Evolutionary conservation across 2,329 filamentous ascomycete genomes (phyloP).

Genomic region (Fusarium pseudoanthophilum): DNA sequence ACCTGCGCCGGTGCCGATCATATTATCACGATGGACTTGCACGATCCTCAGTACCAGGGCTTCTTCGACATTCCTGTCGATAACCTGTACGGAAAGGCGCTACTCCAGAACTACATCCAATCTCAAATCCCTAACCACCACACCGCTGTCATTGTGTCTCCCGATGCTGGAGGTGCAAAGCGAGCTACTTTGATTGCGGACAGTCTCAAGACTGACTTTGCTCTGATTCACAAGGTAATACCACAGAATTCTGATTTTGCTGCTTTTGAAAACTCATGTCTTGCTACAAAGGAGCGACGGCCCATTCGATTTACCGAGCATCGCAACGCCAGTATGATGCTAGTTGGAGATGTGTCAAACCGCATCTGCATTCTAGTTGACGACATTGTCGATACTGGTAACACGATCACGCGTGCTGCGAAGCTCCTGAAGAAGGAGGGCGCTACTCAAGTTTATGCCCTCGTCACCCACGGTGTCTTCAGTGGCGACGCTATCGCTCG

Average conservation of each 20-base stretch:
- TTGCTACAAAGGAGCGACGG: slow-evolving; percentile 75
- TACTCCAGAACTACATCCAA: slow-evolving; percentile 77
- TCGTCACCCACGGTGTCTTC: slow-evolving; percentile 94
- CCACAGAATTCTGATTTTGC: slow-evolving; percentile 34
- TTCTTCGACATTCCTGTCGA: slow-evolving; percentile 99
- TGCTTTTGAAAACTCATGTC: slow-evolving; percentile 50
- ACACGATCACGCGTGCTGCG: slow-evolving; percentile 95
- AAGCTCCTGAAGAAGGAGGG: slow-evolving; percentile 97
- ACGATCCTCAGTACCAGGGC: slow-evolving; percentile 96
- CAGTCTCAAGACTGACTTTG: slow-evolving; percentile 92
- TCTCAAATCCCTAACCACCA: slow-evolving; percentile 86
- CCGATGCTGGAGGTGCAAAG: slow-evolving; percentile 96
- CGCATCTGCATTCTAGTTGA: slow-evolving; percentile 91
- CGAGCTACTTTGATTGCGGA: slow-evolving; percentile 95
- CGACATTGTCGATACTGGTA: slow-evolving; percentile 94
- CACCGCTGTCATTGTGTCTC: slow-evolving; percentile 91
- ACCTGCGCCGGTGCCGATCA: slow-evolving; percentile 97
- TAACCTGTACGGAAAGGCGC: slow-evolving; percentile 88
- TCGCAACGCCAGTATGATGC: slow-evolving; percentile 94
- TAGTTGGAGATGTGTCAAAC: slow-evolving; percentile 86
- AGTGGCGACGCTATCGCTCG: slow-evolving; percentile 94
- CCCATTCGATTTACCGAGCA: slow-evolving; percentile 88
- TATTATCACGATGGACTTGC: slow-evolving; percentile 97
- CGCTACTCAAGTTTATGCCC: slow-evolving; percentile 88
- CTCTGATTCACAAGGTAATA: slow-evolving; percentile 91